A percentile compares a stretch with the other conserved stretches of the same genome.
Conservation (phyloP, 176 grass and related monocot species). For the Rhynchospora pubera region DNA sequence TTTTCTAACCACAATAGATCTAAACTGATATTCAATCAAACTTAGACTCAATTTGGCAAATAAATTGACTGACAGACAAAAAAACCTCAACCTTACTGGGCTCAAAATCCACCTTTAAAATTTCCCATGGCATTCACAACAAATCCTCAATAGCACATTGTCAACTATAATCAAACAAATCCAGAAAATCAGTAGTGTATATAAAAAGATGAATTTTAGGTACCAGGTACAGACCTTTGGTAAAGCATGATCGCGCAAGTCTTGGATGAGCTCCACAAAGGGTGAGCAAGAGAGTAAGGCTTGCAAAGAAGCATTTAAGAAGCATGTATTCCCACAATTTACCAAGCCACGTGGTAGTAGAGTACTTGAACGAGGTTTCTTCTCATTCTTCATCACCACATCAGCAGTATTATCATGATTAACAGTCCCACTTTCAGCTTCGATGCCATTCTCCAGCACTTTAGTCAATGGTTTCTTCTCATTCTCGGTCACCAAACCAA, state of each 20-base stretch:
- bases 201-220: not conserved
- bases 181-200: not conserved
- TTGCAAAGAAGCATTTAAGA: constrained; percentile 90
- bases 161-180: not conserved
- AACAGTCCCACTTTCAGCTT: not conserved
- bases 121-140: not conserved
- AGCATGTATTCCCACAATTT: constrained; percentile 94
- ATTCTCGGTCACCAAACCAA: constrained; percentile 14
- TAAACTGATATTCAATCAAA: not conserved
- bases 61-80: not conserved
- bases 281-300: constrained; percentile 74
- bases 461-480: not conserved
- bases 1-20: not conserved
- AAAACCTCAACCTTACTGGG: not conserved
- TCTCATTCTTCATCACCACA: constrained; percentile 27
- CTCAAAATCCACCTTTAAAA: not conserved
- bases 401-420: constrained; percentile 1
- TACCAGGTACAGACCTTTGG: constrained; percentile 41
- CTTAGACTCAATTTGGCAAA: not conserved
- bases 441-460: not conserved
- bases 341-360: constrained; percentile 76
- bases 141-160: not conserved
- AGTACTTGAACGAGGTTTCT: constrained; percentile 26
- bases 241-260: constrained; percentile 47
- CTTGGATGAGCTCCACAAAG: constrained; percentile 68